These are phyloP conservation scores for Adansonia grandidieri DNA, from an alignment of 441 rosid species.

Conservation along the genomic window DNA sequence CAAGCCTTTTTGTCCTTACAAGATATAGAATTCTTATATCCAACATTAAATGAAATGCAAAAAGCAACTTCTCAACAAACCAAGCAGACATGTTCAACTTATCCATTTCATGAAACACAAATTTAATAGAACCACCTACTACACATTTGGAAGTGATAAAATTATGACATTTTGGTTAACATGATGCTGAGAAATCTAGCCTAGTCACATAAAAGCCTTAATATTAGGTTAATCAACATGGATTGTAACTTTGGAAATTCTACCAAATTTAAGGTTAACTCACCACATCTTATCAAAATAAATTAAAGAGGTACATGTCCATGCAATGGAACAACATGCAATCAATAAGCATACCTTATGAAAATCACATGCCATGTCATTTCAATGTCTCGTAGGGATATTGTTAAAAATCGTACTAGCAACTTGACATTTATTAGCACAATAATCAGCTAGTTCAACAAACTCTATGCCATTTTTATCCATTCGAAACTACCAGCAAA, in stretches of 20 bases:
- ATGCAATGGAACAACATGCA: slow-evolving; percentile 26
- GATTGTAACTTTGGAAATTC: slow-evolving; percentile 54
- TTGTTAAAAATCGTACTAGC: too few species aligned
- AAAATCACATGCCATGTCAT: too few species aligned
- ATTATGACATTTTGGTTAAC: slow-evolving; percentile 39
- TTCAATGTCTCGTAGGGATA: too few species aligned
- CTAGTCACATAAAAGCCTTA: slow-evolving; percentile 72
- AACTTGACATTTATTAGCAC: too few species aligned
- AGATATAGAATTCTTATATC: background rate
- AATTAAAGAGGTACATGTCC: slow-evolving; percentile 19
- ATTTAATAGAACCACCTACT: slow-evolving; percentile 43
- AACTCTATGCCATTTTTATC: too few species aligned
- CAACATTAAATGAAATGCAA: slow-evolving; percentile 26
- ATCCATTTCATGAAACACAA: slow-evolving; percentile 49
- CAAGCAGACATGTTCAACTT: slow-evolving; percentile 51
- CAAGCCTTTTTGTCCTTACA: slow-evolving; percentile 32
- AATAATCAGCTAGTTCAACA: too few species aligned
- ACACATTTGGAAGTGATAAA: background rate
- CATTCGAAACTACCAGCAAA: too few species aligned
- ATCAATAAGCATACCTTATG: slow-evolving; percentile 49
- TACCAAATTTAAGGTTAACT: slow-evolving; percentile 24
- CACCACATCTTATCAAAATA: slow-evolving; percentile 22
- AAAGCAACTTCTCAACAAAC: slow-evolving; percentile 48
- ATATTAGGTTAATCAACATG: slow-evolving; percentile 48
- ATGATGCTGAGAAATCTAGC: slow-evolving; percentile 43